phyloP scores from a whole-genome alignment of 495 filamentous ascomycete species.

The Neurospora sp. region DNA sequence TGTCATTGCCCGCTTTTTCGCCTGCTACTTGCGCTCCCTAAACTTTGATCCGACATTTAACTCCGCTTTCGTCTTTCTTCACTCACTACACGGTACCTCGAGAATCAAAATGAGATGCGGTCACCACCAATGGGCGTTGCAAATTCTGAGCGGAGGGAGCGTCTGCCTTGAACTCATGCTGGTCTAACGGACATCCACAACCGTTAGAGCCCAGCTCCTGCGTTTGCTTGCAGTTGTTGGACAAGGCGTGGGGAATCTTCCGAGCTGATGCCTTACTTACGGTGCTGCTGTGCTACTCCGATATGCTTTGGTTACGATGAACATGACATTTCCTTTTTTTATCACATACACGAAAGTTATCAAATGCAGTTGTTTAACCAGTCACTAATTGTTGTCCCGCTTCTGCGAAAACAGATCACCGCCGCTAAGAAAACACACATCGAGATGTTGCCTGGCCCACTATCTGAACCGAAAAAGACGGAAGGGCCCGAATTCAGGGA shows the following conservation, averaged over 20 bases:
- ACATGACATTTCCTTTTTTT: not conserved
- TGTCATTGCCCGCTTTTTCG: not conserved
- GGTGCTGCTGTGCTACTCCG: not conserved
- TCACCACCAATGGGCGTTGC: not conserved
- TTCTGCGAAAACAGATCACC: constrained; percentile 25
- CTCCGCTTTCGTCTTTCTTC: constrained; percentile 1
- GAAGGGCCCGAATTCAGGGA: not conserved
- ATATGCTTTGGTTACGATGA: not conserved
- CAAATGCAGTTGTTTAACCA: constrained; percentile 11
- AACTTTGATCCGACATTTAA: not conserved
- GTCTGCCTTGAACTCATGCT: not conserved
- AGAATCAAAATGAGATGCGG: not conserved
- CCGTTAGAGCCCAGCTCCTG: not conserved
- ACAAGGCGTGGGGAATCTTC: not conserved
- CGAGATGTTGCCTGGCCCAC: not conserved
- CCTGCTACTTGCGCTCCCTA: not conserved
- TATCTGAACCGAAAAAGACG: not conserved
- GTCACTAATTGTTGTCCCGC: constrained; percentile 16
- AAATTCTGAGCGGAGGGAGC: not conserved
- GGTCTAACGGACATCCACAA: not conserved
- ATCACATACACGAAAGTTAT: constrained; percentile 4
- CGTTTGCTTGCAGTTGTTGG: not conserved
- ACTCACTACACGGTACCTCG: not conserved
- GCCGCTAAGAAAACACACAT: constrained; percentile 7
- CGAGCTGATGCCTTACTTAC: not conserved